These are phyloP conservation scores for Udeniomyces megalosporus DNA, from an alignment of 768 basidiomycete species.

Conservation along the genomic window DNA sequence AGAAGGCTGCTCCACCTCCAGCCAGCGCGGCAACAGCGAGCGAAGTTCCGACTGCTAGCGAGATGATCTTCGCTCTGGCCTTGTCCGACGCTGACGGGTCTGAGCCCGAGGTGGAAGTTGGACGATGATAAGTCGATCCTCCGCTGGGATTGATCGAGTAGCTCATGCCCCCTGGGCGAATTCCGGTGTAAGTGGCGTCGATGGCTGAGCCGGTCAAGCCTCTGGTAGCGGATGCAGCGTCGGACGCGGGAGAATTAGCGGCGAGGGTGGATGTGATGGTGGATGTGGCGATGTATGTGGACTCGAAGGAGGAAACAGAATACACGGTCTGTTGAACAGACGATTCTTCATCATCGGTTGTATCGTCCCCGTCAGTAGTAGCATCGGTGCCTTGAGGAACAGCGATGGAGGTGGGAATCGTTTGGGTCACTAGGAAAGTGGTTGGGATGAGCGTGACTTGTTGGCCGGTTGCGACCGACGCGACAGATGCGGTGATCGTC, in stretches of 20 bases:
- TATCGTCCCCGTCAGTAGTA: too few relatives aligned
- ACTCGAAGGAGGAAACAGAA: not conserved
- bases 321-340: too few relatives aligned
- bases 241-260: too few relatives aligned
- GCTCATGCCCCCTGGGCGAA: not conserved
- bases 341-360: too few relatives aligned
- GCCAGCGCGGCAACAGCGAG: not conserved
- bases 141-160: not conserved
- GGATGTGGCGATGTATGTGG: not conserved
- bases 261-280: not conserved
- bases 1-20: not conserved
- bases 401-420: not conserved
- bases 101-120: not conserved
- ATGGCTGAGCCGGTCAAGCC: not conserved
- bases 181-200: slow-evolving; percentile 5
- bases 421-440: not conserved
- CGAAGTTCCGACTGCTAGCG: not conserved
- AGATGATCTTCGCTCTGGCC: not conserved
- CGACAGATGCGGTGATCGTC: not conserved
- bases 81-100: not conserved
- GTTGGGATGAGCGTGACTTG: not conserved
- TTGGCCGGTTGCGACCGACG: too few relatives aligned
- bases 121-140: not conserved
- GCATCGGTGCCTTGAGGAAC: not conserved
- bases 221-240: not conserved